Conservation (phyloP, 192 early-diverging fungal species). For the Backusella liffmaniae region DNA sequence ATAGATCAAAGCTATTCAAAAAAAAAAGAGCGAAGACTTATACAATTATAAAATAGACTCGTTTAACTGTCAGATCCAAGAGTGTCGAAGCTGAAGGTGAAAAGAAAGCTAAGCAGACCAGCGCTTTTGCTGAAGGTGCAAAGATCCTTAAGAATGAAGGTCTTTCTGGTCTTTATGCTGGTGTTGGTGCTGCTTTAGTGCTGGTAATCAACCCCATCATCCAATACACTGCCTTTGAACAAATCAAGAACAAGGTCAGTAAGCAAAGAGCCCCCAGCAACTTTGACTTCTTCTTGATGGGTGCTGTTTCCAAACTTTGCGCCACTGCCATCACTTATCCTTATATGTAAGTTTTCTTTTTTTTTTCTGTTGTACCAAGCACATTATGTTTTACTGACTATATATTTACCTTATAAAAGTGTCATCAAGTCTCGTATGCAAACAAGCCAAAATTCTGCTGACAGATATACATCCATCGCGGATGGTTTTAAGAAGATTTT, state of each 20-base stretch:
- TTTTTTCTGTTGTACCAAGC: background rate
- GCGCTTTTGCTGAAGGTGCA: conserved; percentile 44
- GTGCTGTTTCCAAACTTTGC: conserved; percentile 91
- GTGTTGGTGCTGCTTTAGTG: conserved; percentile 92
- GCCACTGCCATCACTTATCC: conserved; percentile 98
- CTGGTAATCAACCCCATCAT: conserved; percentile 99
- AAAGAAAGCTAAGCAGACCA: conserved; percentile 16
- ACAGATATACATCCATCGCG: conserved; percentile 73
- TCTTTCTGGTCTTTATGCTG: conserved; percentile 84
- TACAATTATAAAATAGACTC: conserved; percentile 53
- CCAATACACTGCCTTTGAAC: conserved; percentile 99
- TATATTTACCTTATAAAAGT: conserved; percentile 37
- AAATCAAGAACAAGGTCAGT: conserved; percentile 70
- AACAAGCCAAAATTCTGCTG: conserved; percentile 81
- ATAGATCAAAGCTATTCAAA: background rate
- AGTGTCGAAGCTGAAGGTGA: conserved; percentile 46
- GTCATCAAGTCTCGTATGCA: conserved; percentile 99
- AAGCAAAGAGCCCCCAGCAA: conserved; percentile 63
- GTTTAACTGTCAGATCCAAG: conserved; percentile 77
- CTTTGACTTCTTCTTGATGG: conserved; percentile 94
- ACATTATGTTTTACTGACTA: background rate
- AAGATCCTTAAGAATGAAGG: conserved; percentile 92
- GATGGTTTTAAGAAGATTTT: conserved; percentile 95
- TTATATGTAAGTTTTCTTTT: conserved; percentile 73
- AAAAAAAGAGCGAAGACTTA: background rate